A percentile compares a stretch with the other conserved stretches of the same genome.
These are phyloP conservation scores for Sphenostylis stenocarpa DNA, from an alignment of 306 rosid species.

Conservation along the genomic window DNA sequence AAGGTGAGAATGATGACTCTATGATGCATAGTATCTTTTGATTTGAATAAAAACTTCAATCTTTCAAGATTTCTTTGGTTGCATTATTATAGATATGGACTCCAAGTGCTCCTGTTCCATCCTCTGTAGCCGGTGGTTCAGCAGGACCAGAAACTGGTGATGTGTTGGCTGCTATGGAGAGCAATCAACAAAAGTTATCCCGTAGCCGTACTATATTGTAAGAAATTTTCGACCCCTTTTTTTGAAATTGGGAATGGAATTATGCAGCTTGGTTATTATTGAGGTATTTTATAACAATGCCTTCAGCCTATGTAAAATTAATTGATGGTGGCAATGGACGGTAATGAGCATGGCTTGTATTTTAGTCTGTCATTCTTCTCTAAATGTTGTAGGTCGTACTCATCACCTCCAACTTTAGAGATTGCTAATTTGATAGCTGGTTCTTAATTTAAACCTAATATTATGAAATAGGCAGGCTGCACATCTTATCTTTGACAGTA, in stretches of 20 bases:
- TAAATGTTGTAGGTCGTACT: neutral
- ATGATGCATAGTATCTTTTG: conserved; percentile 8
- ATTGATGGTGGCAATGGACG: neutral
- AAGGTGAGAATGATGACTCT: conserved; percentile 57
- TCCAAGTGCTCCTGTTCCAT: conserved; percentile 74
- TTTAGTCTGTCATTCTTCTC: conserved; percentile 1
- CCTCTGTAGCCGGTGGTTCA: conserved; percentile 76
- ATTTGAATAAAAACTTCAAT: conserved; percentile 21
- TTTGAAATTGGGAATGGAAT: neutral
- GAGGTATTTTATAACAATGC: neutral
- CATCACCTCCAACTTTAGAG: neutral
- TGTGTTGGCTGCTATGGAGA: conserved; percentile 63
- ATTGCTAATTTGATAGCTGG: conserved; percentile 15
- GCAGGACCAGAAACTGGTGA: conserved; percentile 75
- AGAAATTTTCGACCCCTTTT: conserved; percentile 38
- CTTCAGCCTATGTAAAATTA: conserved; percentile 15
- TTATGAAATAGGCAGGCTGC: neutral
- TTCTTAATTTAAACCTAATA: conserved; percentile 8
- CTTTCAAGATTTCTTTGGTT: conserved; percentile 35
- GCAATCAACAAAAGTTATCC: conserved; percentile 72
- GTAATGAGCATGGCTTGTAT: conserved; percentile 4
- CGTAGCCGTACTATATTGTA: conserved; percentile 78
- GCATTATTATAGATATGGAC: conserved; percentile 76
- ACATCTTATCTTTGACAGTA: conserved; percentile 8
- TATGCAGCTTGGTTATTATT: conserved; percentile 7